Percentiles rank a stretch among this genome's conserved stretches.
phyloP scores from a whole-genome alignment of 164 flowering plant genomes.

The Akebia trifoliata region DNA sequence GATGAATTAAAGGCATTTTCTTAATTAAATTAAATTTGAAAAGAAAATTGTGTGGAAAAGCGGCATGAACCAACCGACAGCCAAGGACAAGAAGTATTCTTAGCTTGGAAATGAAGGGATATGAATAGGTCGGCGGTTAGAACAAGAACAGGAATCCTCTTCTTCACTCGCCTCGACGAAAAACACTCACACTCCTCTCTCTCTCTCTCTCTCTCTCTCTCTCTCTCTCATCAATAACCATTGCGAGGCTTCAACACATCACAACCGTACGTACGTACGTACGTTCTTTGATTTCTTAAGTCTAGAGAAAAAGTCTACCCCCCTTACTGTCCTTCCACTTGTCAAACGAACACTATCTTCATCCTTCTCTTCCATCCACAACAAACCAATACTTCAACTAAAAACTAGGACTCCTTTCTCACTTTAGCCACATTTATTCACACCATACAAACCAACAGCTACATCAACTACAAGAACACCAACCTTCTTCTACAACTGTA shows the following conservation, averaged over 20 bases:
- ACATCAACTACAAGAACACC: constrained; percentile 20
- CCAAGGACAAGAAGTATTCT: constrained; percentile 45
- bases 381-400: constrained; percentile 37
- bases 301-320: constrained; percentile 55
- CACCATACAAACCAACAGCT: constrained; percentile 31
- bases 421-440: too few species aligned
- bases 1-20: too few species aligned
- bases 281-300: too few species aligned
- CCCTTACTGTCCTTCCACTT: constrained; percentile 46
- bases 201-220: too few species aligned
- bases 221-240: too few species aligned
- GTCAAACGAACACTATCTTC: constrained; percentile 32
- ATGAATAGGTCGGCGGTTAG: constrained; percentile 47
- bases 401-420: constrained; percentile 34
- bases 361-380: too few species aligned
- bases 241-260: constrained; percentile 26
- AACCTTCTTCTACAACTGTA: too few species aligned
- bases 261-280: background rate
- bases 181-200: too few species aligned
- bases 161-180: constrained; percentile 12
- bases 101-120: constrained; percentile 71
- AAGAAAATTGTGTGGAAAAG: too few species aligned
- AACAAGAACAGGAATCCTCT: constrained; percentile 8
- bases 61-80: constrained; percentile 52
- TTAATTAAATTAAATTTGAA: too few species aligned